Percentiles rank a stretch among this genome's conserved stretches.
These are phyloP conservation scores for Pichia sp. DNA, from an alignment of 1,139 yeast species.

Conservation along the genomic window DNA sequence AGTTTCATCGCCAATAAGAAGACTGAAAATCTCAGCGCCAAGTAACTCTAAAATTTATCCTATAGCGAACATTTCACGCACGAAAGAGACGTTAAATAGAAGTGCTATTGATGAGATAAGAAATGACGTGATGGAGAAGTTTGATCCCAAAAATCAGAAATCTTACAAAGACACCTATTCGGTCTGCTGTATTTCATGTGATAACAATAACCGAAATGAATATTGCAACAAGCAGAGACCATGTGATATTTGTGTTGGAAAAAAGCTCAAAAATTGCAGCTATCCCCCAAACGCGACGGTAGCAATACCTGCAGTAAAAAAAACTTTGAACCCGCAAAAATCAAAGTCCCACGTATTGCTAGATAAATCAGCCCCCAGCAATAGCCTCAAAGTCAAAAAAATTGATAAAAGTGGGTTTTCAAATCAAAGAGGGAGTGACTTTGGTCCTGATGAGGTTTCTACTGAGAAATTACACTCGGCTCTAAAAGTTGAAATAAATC, in stretches of 20 bases:
- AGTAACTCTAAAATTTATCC: background rate
- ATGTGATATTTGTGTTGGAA: slow-evolving; percentile 22
- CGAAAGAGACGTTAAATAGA: background rate
- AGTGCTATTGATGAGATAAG: background rate
- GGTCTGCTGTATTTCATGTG: slow-evolving; percentile 21
- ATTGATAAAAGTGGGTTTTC: too few relatives aligned
- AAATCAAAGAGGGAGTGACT: too few relatives aligned
- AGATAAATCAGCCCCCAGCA: background rate
- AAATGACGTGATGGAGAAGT: background rate
- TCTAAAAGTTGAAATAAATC: too few relatives aligned
- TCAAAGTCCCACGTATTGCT: too few relatives aligned
- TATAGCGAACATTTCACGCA: background rate
- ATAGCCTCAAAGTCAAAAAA: background rate
- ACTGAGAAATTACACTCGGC: too few relatives aligned
- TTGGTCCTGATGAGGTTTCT: too few relatives aligned
- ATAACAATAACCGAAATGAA: slow-evolving; percentile 10
- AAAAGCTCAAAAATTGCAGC: slow-evolving; percentile 16
- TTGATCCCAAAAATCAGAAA: slow-evolving; percentile 12
- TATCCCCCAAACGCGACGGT: slow-evolving; percentile 18
- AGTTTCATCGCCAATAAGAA: background rate
- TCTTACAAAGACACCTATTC: slow-evolving; percentile 11
- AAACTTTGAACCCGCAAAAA: background rate
- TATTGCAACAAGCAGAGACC: slow-evolving; percentile 20
- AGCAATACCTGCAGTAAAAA: slow-evolving; percentile 10
- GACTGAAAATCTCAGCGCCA: slow-evolving; percentile 2